phyloP scores from a whole-genome alignment of 768 basidiomycete genomes.

The Scleroderma bovista region DNA sequence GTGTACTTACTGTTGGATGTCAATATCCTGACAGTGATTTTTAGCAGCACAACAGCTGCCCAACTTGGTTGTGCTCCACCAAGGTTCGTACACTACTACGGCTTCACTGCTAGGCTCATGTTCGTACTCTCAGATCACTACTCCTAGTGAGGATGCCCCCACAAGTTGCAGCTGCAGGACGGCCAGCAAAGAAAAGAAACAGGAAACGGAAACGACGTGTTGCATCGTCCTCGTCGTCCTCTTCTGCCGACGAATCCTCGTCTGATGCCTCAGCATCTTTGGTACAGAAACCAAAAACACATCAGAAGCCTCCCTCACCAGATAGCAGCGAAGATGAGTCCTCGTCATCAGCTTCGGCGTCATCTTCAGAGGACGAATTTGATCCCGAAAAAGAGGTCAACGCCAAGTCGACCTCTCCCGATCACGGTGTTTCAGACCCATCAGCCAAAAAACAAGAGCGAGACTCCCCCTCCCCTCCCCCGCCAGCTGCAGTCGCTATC shows the following conservation, averaged over 20 bases:
- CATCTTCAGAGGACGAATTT: constrained; percentile 12
- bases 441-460: constrained; percentile 8
- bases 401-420: background rate
- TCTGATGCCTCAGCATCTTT: constrained; percentile 9
- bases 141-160: background rate
- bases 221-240: constrained; percentile 38
- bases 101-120: too few species aligned
- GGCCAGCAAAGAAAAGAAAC: constrained; percentile 38
- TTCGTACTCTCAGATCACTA: too few species aligned
- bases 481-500: constrained; percentile 22
- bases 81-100: too few species aligned
- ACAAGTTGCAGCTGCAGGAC: constrained; percentile 21
- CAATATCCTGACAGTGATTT: too few species aligned
- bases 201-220: constrained; percentile 53
- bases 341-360: constrained; percentile 12
- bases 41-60: too few species aligned
- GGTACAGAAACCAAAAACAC: background rate
- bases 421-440: background rate
- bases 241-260: constrained; percentile 23
- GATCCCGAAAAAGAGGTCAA: constrained; percentile 6
- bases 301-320: constrained; percentile 3
- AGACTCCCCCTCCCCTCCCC: constrained; percentile 22
- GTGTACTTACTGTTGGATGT: too few species aligned
- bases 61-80: too few species aligned
- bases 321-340: constrained; percentile 1